These are phyloP conservation scores for Trametes elegans DNA, from an alignment of 768 basidiomycete genomes.

Conservation along the genomic window DNA sequence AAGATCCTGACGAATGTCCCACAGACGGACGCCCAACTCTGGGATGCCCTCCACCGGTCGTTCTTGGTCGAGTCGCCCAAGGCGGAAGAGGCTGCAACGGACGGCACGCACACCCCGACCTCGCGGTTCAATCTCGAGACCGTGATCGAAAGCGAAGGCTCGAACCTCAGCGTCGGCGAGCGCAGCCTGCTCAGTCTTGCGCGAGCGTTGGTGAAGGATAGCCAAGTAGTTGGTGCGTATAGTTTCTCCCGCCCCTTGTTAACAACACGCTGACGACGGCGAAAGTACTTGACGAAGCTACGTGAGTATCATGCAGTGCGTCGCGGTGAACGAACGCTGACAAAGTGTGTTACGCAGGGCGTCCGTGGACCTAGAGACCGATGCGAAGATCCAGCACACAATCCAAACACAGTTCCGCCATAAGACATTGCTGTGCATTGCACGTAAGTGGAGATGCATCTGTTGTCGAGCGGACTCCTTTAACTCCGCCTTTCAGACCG, in stretches of 20 bases:
- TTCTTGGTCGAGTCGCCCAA: constrained; percentile 39
- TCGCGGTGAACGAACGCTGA: background rate
- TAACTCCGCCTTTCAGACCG: constrained; percentile 36
- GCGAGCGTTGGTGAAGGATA: constrained; percentile 50
- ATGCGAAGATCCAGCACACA: constrained; percentile 50
- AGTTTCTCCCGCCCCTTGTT: background rate
- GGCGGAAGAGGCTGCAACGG: constrained; percentile 12
- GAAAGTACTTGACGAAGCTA: constrained; percentile 49
- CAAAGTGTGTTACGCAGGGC: constrained; percentile 23
- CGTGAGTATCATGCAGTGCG: constrained; percentile 23
- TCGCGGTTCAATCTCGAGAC: constrained; percentile 50
- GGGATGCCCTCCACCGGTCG: constrained; percentile 72
- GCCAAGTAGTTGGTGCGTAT: constrained; percentile 38
- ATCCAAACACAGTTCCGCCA: constrained; percentile 43
- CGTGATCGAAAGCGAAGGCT: constrained; percentile 51
- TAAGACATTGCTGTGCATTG: constrained; percentile 53
- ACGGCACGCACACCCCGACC: constrained; percentile 20
- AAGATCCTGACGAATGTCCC: background rate
- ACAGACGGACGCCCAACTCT: constrained; percentile 51
- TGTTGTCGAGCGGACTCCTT: background rate
- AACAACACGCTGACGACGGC: background rate
- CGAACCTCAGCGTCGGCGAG: constrained; percentile 47
- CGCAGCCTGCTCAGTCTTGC: constrained; percentile 52
- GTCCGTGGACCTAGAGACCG: constrained; percentile 47
- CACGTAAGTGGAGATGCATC: constrained; percentile 25